phyloP scores from a whole-genome alignment of 1,284 basidiomycete genomes.

The Ustilago curta region DNA sequence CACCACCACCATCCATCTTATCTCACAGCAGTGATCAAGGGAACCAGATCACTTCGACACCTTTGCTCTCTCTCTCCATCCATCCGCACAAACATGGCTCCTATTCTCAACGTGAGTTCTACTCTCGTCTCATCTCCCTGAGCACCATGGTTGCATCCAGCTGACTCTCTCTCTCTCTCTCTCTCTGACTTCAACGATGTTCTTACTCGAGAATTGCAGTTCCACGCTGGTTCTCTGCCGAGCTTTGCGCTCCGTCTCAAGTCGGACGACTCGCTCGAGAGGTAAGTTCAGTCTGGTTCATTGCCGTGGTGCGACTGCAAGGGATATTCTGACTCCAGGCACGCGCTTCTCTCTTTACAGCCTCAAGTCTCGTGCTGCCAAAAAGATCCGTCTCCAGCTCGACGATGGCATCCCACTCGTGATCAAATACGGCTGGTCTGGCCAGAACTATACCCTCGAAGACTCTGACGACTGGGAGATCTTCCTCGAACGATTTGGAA shows the following conservation, averaged over 20 bases:
- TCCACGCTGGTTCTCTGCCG: constrained; percentile 66
- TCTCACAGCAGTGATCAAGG: constrained; percentile 6
- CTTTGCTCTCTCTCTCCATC: neutral
- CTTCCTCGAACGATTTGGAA: constrained; percentile 63
- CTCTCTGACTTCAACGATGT: neutral
- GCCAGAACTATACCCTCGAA: constrained; percentile 63
- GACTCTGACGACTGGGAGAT: constrained; percentile 68
- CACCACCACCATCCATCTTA: constrained; percentile 4
- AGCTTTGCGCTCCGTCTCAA: constrained; percentile 66
- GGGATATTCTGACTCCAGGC: neutral
- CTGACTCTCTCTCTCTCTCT: no score
- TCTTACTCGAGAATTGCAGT: constrained; percentile 23
- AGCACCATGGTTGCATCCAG: neutral
- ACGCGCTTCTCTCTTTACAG: constrained; percentile 10
- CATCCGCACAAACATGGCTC: constrained; percentile 48
- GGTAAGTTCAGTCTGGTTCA: constrained; percentile 23
- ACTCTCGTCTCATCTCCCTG: neutral
- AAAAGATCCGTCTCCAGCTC: constrained; percentile 62
- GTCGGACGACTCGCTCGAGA: constrained; percentile 58
- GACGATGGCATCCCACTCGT: constrained; percentile 63
- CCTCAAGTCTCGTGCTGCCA: constrained; percentile 58
- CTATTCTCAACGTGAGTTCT: constrained; percentile 64
- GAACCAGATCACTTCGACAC: constrained; percentile 3
- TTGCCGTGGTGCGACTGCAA: neutral
- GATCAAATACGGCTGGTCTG: constrained; percentile 63